A percentile compares a stretch with the other conserved stretches of the same genome.
These are phyloP conservation scores for Gossypium anomalum DNA, from an alignment of 345 rosid species.

Conservation along the genomic window DNA sequence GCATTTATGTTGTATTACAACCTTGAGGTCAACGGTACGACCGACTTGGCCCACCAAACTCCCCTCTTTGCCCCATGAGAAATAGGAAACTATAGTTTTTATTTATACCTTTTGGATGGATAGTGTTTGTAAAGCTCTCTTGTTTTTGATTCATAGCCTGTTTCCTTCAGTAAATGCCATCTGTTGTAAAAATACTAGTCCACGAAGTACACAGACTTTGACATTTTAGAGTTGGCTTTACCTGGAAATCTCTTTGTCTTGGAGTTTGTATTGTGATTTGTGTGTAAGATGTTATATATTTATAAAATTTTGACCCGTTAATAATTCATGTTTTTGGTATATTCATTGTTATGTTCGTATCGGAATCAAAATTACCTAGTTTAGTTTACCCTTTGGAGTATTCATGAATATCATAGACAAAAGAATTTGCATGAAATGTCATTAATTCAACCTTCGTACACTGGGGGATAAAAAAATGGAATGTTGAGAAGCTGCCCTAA, in stretches of 20 bases:
- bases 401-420: background rate
- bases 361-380: too few species aligned
- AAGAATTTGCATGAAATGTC: background rate
- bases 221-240: background rate
- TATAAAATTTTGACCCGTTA: background rate
- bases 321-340: too few species aligned
- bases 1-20: background rate
- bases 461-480: too few species aligned
- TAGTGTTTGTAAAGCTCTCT: conserved; percentile 15
- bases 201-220: background rate
- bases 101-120: background rate
- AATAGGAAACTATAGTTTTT: background rate
- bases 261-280: background rate
- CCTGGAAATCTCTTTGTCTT: background rate
- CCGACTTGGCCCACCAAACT: background rate
- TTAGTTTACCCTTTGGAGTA: background rate
- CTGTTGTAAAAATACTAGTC: background rate
- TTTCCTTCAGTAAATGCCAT: background rate
- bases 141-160: background rate
- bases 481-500: background rate
- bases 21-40: background rate
- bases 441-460: background rate
- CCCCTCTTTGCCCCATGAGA: background rate
- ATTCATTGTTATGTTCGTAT: too few species aligned
- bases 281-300: background rate